phyloP scores from a whole-genome alignment of 2,329 filamentous ascomycete genomes.

The Teratosphaeria viscida region DNA sequence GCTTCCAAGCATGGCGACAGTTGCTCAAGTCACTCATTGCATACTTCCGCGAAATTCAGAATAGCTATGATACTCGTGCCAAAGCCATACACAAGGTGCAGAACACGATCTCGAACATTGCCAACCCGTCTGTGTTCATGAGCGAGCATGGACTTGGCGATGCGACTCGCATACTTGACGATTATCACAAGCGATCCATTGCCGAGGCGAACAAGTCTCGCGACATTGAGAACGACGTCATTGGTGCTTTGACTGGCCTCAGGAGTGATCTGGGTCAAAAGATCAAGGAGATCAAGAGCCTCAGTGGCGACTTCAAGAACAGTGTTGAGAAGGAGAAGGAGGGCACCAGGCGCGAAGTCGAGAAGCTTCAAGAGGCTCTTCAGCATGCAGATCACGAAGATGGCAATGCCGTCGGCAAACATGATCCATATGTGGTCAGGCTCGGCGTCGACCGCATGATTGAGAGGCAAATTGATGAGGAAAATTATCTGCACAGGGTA shows the following conservation, averaged over 20 bases:
- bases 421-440: constrained; percentile 82
- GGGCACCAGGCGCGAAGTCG: constrained; percentile 65
- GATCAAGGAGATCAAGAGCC: constrained; percentile 93
- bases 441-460: constrained; percentile 81
- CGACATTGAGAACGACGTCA: constrained; percentile 86
- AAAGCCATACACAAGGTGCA: constrained; percentile 76
- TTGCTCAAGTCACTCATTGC: constrained; percentile 86
- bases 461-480: constrained; percentile 87
- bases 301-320: constrained; percentile 94
- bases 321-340: constrained; percentile 94
- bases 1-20: constrained; percentile 95
- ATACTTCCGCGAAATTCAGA: constrained; percentile 87
- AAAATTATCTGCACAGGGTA: constrained; percentile 91
- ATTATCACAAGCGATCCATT: constrained; percentile 72
- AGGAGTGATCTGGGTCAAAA: constrained; percentile 86
- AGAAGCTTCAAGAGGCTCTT: constrained; percentile 69
- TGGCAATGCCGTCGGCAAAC: constrained; percentile 66
- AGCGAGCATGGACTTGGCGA: constrained; percentile 69
- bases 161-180: constrained; percentile 67
- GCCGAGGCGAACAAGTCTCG: constrained; percentile 76
- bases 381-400: constrained; percentile 66
- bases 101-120: constrained; percentile 72
- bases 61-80: constrained; percentile 73
- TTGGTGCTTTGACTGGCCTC: constrained; percentile 73
- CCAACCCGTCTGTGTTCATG: constrained; percentile 65